Evolutionary conservation across 495 filamentous ascomycete genomes (phyloP), one percentile per base, ranked within the genome.

Genomic region (Gamarada debralockiae): DNA sequence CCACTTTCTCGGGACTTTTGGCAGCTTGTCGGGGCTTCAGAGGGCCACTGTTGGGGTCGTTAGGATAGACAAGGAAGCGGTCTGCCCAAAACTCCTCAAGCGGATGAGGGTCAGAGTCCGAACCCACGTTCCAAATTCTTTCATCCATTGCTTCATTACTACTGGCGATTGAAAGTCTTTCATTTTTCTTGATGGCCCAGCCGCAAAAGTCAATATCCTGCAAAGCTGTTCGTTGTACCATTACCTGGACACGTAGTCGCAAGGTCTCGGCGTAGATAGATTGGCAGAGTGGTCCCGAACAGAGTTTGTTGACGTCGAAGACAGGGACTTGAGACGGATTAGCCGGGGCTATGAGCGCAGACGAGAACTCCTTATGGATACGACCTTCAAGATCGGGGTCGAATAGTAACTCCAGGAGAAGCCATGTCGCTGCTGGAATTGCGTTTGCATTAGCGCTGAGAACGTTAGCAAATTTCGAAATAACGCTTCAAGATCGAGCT

Each of bases 71-170:
- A 12, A 73, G 48, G 45, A 71, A 72, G 1, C 67, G 61, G 54
- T 71, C 70, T 17, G 68, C 63, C 68, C 68, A 73, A 50, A 68
- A 72, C 5, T 42, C 31, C 15, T 68, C 55, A 2, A 72, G 46
- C 0, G 68, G 68, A 31, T 70, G 58, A 39, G 47, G 52, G 24
- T 48, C 40, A 23, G 50, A 21, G 13, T 51, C 9, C 51, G 45
- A 42, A 1, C 63, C 63, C 10, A 37, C 39, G 52, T 68, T 68
- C 66, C 66, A 66, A 37, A 65, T 22, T 1, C 15, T 13, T 12
- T 23, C 42, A 18, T 54, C 22, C 31, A 47, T 38, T n/a, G n/a
- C n/a, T n/a, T n/a, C n/a, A n/a, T n/a, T n/a, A n/a, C n/a, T n/a
- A n/a, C n/a, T n/a, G 6, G 47, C 15, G 15, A 36, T 23, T 23